These are phyloP conservation scores for Phtheirospermum japonicum DNA, from an alignment of 257 asterid genomes.

Conservation along the genomic window DNA sequence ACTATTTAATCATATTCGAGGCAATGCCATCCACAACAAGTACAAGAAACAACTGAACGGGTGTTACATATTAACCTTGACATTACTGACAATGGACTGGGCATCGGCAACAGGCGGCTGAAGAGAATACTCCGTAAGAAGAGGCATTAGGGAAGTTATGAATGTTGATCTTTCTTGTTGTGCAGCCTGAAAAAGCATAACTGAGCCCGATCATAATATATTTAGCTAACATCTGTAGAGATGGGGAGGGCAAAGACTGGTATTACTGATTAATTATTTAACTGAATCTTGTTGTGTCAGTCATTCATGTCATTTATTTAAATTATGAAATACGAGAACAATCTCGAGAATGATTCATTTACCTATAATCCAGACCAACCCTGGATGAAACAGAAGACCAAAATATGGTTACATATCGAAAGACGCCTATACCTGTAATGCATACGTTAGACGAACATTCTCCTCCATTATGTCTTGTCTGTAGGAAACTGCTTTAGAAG, in stretches of 20 bases:
- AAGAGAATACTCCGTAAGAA: slow-evolving; percentile 93
- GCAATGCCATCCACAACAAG: slow-evolving; percentile 26
- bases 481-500: slow-evolving; percentile 95
- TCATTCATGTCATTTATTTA: slow-evolving; percentile 12
- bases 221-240: slow-evolving; percentile 23
- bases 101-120: slow-evolving; percentile 91
- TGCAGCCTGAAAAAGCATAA: slow-evolving; percentile 72
- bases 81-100: slow-evolving; percentile 88
- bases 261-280: slow-evolving; percentile 15
- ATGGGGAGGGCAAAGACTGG: slow-evolving; percentile 16
- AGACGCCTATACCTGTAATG: slow-evolving; percentile 67
- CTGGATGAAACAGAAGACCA: slow-evolving; percentile 21
- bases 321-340: slow-evolving; percentile 18
- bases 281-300: slow-evolving; percentile 2
- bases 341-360: slow-evolving; percentile 18
- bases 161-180: slow-evolving; percentile 86
- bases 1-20: neutral
- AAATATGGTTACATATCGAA: neutral
- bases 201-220: slow-evolving; percentile 30
- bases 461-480: slow-evolving; percentile 97
- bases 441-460: slow-evolving; percentile 92
- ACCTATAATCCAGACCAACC: neutral
- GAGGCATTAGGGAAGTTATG: slow-evolving; percentile 79
- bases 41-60: slow-evolving; percentile 23
- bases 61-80: slow-evolving; percentile 56